phyloP scores from a whole-genome alignment of 2,329 filamentous ascomycete genomes.

The Sclerotinia spermophila region DNA sequence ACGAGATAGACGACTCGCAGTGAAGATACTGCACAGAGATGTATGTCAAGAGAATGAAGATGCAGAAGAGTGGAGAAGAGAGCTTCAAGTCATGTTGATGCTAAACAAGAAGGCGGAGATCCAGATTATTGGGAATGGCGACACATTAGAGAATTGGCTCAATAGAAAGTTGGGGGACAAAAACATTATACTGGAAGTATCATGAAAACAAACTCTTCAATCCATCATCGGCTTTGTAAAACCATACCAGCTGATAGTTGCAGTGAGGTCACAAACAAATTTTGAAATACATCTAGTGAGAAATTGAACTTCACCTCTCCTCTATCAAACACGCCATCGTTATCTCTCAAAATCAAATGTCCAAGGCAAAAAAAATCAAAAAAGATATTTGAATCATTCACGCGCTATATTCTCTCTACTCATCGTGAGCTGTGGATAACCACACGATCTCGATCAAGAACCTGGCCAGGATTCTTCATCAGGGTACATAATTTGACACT shows the following conservation, averaged over 20 bases:
- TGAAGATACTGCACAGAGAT: conserved; percentile 48
- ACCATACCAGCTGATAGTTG: background rate
- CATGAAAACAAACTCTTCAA: background rate
- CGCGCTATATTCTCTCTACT: background rate
- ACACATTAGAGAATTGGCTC: conserved; percentile 33
- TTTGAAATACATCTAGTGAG: background rate
- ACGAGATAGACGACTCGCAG: conserved; percentile 53
- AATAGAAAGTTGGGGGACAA: conserved; percentile 25
- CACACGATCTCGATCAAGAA: background rate
- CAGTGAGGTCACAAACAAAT: background rate
- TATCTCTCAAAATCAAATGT: background rate
- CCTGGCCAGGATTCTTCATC: background rate
- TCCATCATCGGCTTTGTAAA: background rate
- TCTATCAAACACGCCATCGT: background rate
- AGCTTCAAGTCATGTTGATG: conserved; percentile 71
- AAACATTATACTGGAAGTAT: background rate
- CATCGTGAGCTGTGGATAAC: background rate
- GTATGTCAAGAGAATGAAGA: conserved; percentile 31
- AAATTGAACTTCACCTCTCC: background rate
- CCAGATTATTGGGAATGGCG: conserved; percentile 57
- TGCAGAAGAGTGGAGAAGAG: conserved; percentile 44
- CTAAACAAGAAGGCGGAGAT: conserved; percentile 75
- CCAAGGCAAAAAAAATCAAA: background rate
- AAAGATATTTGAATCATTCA: background rate
- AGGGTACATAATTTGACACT: background rate